These are phyloP conservation scores for Pseudogymnoascus sp. DNA, from an alignment of 2,329 filamentous ascomycete species.

Conservation along the genomic window DNA sequence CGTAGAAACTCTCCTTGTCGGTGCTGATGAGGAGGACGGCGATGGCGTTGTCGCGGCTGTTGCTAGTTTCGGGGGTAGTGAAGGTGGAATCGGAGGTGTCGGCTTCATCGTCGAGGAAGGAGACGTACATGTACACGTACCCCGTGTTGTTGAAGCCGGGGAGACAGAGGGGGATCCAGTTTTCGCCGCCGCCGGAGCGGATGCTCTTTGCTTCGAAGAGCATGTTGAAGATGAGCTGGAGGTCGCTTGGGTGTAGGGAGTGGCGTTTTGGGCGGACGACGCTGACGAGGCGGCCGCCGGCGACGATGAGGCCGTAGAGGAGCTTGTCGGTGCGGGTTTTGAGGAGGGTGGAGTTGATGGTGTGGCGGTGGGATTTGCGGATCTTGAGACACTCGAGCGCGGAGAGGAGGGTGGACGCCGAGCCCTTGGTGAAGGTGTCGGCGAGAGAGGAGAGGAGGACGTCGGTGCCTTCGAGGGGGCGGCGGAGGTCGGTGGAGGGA, in stretches of 20 bases:
- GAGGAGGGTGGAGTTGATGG: conserved; percentile 80
- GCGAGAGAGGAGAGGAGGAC: conserved; percentile 82
- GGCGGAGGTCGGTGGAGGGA: conserved; percentile 86
- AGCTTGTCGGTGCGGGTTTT: conserved; percentile 69
- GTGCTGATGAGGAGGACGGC: conserved; percentile 88
- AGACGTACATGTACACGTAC: conserved; percentile 98
- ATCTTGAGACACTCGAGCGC: conserved; percentile 90
- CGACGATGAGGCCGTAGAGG: conserved; percentile 88
- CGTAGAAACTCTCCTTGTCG: conserved; percentile 89
- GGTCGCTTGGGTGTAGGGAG: conserved; percentile 87
- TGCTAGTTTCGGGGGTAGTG: conserved; percentile 54
- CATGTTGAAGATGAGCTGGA: conserved; percentile 99
- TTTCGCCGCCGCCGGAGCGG: conserved; percentile 85
- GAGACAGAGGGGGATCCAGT: conserved; percentile 93
- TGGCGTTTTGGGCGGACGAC: conserved; percentile 83
- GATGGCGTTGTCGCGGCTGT: conserved; percentile 66
- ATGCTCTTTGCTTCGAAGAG: conserved; percentile 91
- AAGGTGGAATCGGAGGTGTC: conserved; percentile 36
- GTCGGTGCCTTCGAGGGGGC: conserved; percentile 86
- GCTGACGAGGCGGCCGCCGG: conserved; percentile 85
- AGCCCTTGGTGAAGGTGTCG: conserved; percentile 90
- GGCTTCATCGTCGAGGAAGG: conserved; percentile 64
- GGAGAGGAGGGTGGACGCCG: conserved; percentile 77
- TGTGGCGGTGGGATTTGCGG: conserved; percentile 74
- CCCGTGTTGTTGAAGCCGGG: conserved; percentile 96